phyloP scores from a whole-genome alignment of 2,329 filamentous ascomycete species.

The Sarocladium strictum region DNA sequence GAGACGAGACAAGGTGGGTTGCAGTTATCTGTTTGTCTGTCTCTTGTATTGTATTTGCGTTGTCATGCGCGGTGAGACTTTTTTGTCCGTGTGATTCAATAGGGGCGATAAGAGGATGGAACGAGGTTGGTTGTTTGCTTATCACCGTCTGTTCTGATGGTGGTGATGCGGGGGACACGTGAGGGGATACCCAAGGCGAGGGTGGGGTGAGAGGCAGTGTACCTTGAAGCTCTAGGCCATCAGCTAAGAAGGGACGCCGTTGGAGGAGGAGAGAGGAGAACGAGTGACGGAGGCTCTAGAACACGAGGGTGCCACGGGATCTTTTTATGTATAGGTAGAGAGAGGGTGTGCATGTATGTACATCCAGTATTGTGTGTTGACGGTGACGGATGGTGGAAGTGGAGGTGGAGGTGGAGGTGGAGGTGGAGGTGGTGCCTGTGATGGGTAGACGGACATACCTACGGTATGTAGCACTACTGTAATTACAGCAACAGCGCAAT shows the following conservation, averaged over 20 bases:
- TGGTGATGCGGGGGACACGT: constrained; percentile 4
- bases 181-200: constrained; percentile 6
- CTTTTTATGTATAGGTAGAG: background rate
- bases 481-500: background rate
- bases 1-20: background rate
- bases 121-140: background rate
- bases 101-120: too few species aligned
- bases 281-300: background rate
- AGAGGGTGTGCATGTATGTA: background rate
- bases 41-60: background rate
- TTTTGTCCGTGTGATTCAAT: background rate
- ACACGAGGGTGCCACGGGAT: constrained; percentile 2
- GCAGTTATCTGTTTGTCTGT: background rate
- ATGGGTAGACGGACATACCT: background rate
- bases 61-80: too few species aligned
- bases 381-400: too few species aligned
- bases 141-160: background rate
- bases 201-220: background rate
- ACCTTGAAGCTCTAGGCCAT: too few species aligned
- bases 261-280: background rate
- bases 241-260: too few species aligned
- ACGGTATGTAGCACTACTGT: background rate
- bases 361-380: background rate
- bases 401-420: too few species aligned
- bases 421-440: too few species aligned